phyloP scores from a whole-genome alignment of 305 asterid genomes.

The Solanum aculeatissimum region DNA sequence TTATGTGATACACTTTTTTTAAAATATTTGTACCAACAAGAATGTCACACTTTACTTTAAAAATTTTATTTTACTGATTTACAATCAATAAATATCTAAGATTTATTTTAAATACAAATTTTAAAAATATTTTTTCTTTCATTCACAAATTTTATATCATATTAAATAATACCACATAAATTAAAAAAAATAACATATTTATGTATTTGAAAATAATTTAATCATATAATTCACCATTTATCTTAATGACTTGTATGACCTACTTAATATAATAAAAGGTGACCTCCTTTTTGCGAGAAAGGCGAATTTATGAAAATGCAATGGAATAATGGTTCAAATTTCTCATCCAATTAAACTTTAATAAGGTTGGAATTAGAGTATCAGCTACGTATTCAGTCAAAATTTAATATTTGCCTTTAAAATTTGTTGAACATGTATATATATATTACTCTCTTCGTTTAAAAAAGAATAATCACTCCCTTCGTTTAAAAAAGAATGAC shows the following conservation, averaged over 20 bases:
- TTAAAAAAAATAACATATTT: fast-evolving
- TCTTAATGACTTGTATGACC: neutral
- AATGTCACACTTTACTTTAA: neutral
- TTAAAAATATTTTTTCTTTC: too few relatives aligned
- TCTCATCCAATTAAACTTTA: neutral
- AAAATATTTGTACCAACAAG: too few relatives aligned
- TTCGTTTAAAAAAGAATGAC: too few relatives aligned
- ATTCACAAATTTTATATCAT: neutral
- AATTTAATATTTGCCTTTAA: neutral
- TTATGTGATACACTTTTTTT: neutral
- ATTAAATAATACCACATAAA: neutral
- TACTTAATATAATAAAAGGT: neutral
- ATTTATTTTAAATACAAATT: too few relatives aligned
- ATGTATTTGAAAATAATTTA: neutral
- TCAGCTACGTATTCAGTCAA: neutral
- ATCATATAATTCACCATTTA: neutral
- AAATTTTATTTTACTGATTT: neutral
- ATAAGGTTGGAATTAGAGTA: fast-evolving
- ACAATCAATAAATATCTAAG: fast-evolving
- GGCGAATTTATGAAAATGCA: neutral
- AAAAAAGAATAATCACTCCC: too few relatives aligned
- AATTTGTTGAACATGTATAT: neutral
- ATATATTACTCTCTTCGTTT: too few relatives aligned
- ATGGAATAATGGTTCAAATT: neutral
- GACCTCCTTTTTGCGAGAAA: neutral